Conservation (phyloP, 306 rosid genomes). For the Alnus rubra region DNA sequence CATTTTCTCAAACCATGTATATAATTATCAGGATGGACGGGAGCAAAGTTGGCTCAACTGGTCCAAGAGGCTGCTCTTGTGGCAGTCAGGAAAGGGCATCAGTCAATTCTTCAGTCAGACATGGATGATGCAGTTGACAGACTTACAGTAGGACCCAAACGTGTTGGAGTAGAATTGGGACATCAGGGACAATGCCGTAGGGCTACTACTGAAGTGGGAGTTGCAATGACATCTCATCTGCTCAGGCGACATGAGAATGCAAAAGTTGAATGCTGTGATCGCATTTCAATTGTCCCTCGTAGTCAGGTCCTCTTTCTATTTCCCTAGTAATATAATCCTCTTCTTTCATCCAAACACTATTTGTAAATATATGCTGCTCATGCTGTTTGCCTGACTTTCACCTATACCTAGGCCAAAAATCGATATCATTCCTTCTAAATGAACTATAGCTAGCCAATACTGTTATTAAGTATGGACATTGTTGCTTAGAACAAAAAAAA, state of each 20-base stretch:
- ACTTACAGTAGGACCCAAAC: slow-evolving; percentile 91
- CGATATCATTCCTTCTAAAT: not conserved
- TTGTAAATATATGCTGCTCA: slow-evolving; percentile 7
- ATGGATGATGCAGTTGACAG: slow-evolving; percentile 97
- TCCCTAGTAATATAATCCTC: slow-evolving; percentile 36
- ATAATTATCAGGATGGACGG: slow-evolving; percentile 80
- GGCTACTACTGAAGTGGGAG: slow-evolving; percentile 91
- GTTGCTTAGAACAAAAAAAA: too few relatives aligned
- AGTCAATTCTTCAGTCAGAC: slow-evolving; percentile 79
- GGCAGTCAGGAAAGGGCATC: slow-evolving; percentile 88
- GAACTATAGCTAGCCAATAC: not conserved
- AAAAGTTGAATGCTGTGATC: slow-evolving; percentile 77
- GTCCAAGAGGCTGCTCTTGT: slow-evolving; percentile 99
- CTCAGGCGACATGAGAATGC: slow-evolving; percentile 86
- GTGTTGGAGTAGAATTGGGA: slow-evolving; percentile 73
- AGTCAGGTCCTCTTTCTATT: slow-evolving; percentile 82
- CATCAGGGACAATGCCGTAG: slow-evolving; percentile 93
- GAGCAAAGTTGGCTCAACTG: slow-evolving; percentile 92
- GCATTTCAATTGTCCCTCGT: slow-evolving; percentile 90
- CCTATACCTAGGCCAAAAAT: not conserved
- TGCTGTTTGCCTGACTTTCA: slow-evolving; percentile 5
- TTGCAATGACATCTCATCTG: slow-evolving; percentile 91
- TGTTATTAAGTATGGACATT: not conserved
- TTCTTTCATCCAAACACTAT: slow-evolving; percentile 11
- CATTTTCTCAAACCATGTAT: slow-evolving; percentile 27